phyloP scores from a whole-genome alignment of 225 moss, liverwort and hornwort genomes.

The Sphagnum tenellum region DNA sequence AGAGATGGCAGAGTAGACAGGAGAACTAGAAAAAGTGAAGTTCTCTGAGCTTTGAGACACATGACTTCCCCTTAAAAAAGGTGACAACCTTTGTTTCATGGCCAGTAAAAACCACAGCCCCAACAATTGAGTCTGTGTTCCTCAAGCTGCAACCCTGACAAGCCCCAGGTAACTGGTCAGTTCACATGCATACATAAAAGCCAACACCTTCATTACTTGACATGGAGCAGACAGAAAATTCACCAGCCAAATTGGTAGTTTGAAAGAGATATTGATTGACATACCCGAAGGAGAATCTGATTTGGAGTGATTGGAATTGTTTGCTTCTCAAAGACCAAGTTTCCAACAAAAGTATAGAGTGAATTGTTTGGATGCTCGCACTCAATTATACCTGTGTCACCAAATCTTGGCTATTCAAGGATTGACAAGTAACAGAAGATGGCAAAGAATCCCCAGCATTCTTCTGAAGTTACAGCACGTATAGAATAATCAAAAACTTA shows the following conservation, averaged over 20 bases:
- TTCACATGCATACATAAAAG: neutral
- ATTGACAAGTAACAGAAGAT: too few species aligned
- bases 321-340: constrained; percentile 73
- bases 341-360: constrained; percentile 86
- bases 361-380: constrained; percentile 96
- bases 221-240: neutral
- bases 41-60: too few species aligned
- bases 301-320: constrained; percentile 80
- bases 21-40: too few species aligned
- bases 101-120: constrained; percentile 77
- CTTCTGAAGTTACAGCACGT: too few species aligned
- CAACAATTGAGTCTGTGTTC: constrained; percentile 79
- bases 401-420: neutral
- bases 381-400: constrained; percentile 50
- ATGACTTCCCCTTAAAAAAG: neutral
- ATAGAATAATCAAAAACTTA: too few species aligned
- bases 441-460: too few species aligned
- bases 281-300: constrained; percentile 83
- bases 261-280: neutral
- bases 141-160: constrained; percentile 81
- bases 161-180: neutral
- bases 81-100: constrained; percentile 78
- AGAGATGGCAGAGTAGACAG: too few species aligned
- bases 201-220: too few species aligned
- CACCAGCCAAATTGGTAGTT: neutral